Evolutionary conservation across 176 grass and related monocot species (phyloP).

Genomic region (Carex scoparia): DNA sequence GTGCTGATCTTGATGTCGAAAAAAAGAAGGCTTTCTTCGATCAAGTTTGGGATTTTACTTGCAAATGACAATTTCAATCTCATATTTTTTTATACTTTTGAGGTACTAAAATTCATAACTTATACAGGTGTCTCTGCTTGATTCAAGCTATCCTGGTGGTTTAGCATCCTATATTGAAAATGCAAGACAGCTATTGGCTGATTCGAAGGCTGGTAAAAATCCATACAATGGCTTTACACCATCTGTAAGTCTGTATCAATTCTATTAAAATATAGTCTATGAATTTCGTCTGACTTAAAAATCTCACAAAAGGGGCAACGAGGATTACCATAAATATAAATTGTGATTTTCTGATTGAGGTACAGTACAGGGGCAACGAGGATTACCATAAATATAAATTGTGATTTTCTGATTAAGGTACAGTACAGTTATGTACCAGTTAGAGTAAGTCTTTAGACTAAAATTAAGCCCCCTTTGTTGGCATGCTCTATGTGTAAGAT

Average conservation of each 20-base stretch:
- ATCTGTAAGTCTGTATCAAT: constrained; percentile 51
- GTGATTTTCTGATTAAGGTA: background rate
- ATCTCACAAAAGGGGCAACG: background rate
- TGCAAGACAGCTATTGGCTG: constrained; percentile 75
- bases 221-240: constrained; percentile 86
- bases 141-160: constrained; percentile 90
- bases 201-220: constrained; percentile 88
- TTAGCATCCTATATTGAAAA: constrained; percentile 71
- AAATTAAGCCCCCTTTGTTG: background rate
- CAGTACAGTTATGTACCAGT: background rate
- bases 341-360: background rate
- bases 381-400: background rate
- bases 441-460: background rate
- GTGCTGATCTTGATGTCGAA: constrained; percentile 51
- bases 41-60: constrained; percentile 46
- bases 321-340: background rate
- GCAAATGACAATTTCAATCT: background rate
- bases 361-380: background rate
- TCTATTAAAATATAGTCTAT: constrained; percentile 8
- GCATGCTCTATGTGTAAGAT: background rate
- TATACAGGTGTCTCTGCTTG: constrained; percentile 50
- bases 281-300: background rate
- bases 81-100: background rate
- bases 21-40: constrained; percentile 73
- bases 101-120: background rate